Percentiles rank a stretch among this genome's conserved stretches.
Evolutionary conservation across 306 rosid genomes (phyloP).

Genomic region (Sechiopsis laciniata): DNA sequence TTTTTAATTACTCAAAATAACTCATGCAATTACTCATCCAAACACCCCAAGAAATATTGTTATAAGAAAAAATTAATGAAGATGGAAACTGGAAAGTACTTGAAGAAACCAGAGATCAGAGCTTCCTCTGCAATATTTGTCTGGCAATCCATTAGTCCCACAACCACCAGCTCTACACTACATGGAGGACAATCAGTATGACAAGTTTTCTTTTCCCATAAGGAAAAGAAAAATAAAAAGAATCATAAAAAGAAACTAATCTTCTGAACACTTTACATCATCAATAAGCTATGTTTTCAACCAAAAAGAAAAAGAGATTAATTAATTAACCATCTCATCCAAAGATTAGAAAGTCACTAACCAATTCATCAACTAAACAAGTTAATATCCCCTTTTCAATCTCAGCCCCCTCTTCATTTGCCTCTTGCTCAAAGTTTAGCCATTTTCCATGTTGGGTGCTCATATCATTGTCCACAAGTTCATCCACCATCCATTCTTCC

Average conservation of each 20-base stretch:
- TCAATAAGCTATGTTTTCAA: neutral
- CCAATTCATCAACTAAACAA: conserved; percentile 53
- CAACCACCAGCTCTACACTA: neutral
- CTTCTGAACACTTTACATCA: conserved; percentile 19
- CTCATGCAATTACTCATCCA: too few species aligned
- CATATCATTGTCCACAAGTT: conserved; percentile 71
- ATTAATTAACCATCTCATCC: neutral
- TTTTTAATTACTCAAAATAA: too few species aligned
- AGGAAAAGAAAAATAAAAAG: neutral
- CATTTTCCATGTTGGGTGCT: conserved; percentile 66
- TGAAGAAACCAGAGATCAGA: neutral
- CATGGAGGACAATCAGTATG: conserved; percentile 16
- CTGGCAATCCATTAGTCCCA: neutral
- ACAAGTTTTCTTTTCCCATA: conserved; percentile 11
- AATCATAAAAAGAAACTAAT: conserved; percentile 11
- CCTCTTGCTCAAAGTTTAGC: conserved; percentile 59
- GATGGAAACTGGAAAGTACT: neutral
- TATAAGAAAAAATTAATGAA: too few species aligned
- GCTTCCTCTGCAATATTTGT: neutral
- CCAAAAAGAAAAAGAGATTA: too few species aligned
- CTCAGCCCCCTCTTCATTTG: conserved; percentile 54
- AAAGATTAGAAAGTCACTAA: conserved; percentile 46
- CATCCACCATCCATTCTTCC: conserved; percentile 66
- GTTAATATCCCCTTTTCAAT: conserved; percentile 46
- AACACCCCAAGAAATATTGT: neutral